Evolutionary conservation across 306 rosid genomes (phyloP), one percentile per base, ranked within the genome.

Genomic region (Canavalia ensiformis): DNA sequence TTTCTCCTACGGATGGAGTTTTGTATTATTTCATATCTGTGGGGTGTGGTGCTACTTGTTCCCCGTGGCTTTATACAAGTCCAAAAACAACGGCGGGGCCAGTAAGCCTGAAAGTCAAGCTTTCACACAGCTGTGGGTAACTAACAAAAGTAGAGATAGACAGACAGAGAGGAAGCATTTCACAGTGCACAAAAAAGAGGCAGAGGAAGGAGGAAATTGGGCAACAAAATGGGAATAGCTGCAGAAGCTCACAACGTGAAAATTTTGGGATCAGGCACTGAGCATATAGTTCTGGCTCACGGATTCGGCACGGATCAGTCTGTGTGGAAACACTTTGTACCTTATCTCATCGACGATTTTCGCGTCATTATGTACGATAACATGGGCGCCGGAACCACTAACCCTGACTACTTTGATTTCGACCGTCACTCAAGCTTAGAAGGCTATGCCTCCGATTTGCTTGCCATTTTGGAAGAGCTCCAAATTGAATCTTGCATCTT

Each of bases 251-350:
- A 94, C 77, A 94, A 94, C 90, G 90, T 92, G 76, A 88, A 86
- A 80, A 68, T 92, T 5, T 2, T 92, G 35, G 97, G 98, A 11
- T 79, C 80, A 4, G 93, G 94, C 1, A 44, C 78, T 0, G 88
- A 71, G 64, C 13, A 31, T 29, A 59, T 90, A 13, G 90, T 92
- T 31, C 84, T 94, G 1, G 98, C 89, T 49, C 97, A 92, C 18
- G 98, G 98, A 29, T 90, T 92, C 35, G 98, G 98, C 12, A 92
- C 98, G 0, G 98, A 94, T 28, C 98, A 94, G 30, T 94, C 98
- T 0, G 87, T 90, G 8, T 94, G 98, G 97, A 94, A 90, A 72
- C 92, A 94, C 84, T 87, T 90, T 3, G 82, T 88, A 8, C 97
- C 97, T 5, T 90, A 89, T 73, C 78, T 94, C 8, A 56, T 90